Evolutionary conservation across 305 asterid genomes (phyloP).

Genomic region (Fraxinus albicans): DNA sequence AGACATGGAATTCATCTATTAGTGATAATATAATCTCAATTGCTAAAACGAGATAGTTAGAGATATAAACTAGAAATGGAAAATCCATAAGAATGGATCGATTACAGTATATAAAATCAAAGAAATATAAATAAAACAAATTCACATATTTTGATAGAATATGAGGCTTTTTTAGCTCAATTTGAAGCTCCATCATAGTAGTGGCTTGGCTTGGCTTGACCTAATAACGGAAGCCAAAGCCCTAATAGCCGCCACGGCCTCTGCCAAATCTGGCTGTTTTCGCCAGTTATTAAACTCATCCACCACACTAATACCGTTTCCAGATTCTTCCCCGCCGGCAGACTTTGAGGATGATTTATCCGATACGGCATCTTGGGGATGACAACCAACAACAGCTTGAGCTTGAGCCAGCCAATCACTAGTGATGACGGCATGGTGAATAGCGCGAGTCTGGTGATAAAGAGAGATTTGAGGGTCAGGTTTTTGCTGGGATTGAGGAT

Average conservation of each 20-base stretch:
- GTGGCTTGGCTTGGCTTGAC: too few species aligned
- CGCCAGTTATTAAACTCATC: slow-evolving; percentile 83
- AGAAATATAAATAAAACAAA: neutral
- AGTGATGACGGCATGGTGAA: slow-evolving; percentile 78
- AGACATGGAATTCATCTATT: neutral
- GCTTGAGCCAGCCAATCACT: slow-evolving; percentile 92
- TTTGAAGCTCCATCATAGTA: slow-evolving; percentile 92
- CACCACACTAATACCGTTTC: slow-evolving; percentile 54
- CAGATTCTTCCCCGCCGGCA: slow-evolving; percentile 37
- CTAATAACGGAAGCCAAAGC: slow-evolving; percentile 82
- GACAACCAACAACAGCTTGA: slow-evolving; percentile 53
- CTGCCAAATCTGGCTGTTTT: slow-evolving; percentile 86
- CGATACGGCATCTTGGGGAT: slow-evolving; percentile 34
- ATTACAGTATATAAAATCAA: neutral
- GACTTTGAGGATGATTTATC: slow-evolving; percentile 9
- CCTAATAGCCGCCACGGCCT: slow-evolving; percentile 93
- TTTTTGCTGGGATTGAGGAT: slow-evolving; percentile 8
- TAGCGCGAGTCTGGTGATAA: slow-evolving; percentile 78
- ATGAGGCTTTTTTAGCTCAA: slow-evolving; percentile 84
- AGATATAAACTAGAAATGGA: neutral
- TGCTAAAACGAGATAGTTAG: neutral
- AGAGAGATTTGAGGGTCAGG: slow-evolving; percentile 60
- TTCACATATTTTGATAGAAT: slow-evolving; percentile 64
- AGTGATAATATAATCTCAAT: neutral
- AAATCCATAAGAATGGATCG: neutral